Evolutionary conservation across 345 rosid species (phyloP).

Genomic region (Eucalyptus viminalis): DNA sequence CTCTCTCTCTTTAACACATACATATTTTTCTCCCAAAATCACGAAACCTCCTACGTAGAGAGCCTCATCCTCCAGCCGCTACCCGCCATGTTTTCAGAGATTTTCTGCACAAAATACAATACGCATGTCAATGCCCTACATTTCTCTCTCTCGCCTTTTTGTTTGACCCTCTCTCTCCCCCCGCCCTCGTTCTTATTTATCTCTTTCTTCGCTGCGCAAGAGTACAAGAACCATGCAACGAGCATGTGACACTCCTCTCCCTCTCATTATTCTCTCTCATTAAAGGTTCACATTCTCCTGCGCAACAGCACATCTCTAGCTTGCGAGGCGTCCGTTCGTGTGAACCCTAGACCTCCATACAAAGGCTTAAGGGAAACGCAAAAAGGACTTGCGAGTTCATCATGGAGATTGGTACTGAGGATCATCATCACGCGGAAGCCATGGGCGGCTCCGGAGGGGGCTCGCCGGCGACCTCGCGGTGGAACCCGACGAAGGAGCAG

Average conservation of each 20-base stretch:
- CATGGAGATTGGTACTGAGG: not conserved
- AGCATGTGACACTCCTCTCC: not conserved
- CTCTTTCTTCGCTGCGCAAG: not conserved
- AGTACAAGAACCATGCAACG: not conserved
- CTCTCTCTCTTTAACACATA: not conserved
- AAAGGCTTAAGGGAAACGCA: not conserved
- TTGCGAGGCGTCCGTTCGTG: not conserved
- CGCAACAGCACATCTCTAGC: not conserved
- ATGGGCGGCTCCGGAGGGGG: conserved; percentile 3
- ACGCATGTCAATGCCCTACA: conserved; percentile 64
- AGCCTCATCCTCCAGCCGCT: conserved; percentile 29
- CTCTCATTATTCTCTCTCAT: not conserved
- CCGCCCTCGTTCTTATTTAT: not conserved
- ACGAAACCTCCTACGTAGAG: not conserved
- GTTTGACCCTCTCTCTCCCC: not conserved
- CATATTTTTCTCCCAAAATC: not conserved
- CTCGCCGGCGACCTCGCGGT: conserved; percentile 35
- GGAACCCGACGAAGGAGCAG: conserved; percentile 96
- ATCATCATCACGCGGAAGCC: not conserved
- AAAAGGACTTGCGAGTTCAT: not conserved
- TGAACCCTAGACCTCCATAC: not conserved
- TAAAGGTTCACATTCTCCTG: not conserved
- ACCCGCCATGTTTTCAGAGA: conserved; percentile 90
- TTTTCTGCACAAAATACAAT: conserved; percentile 65
- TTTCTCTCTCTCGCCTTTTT: conserved; percentile 1